phyloP scores from a whole-genome alignment of 2,329 filamentous ascomycete genomes.

The Albifimbria verrucaria region DNA sequence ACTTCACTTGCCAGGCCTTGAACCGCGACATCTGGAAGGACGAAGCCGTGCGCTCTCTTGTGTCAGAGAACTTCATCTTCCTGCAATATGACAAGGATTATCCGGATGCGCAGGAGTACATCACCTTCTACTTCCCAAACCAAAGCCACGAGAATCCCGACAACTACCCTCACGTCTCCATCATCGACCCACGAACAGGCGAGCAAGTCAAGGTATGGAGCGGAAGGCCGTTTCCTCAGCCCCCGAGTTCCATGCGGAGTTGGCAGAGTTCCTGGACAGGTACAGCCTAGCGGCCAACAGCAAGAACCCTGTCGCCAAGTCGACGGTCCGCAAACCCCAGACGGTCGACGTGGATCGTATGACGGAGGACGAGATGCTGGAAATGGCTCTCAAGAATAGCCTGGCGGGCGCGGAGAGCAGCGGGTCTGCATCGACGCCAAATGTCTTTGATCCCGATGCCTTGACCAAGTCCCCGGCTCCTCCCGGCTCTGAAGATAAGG shows the following conservation, averaged over 20 bases:
- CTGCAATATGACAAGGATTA: slow-evolving; percentile 91
- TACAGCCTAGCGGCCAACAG: slow-evolving; percentile 86
- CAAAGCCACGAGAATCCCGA: slow-evolving; percentile 73
- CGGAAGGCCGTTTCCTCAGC: slow-evolving; percentile 71
- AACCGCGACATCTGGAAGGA: slow-evolving; percentile 98
- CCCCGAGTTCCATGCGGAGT: slow-evolving; percentile 81
- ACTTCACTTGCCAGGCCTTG: slow-evolving; percentile 91
- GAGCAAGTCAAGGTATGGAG: slow-evolving; percentile 98
- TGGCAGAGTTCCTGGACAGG: slow-evolving; percentile 94
- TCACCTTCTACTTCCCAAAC: slow-evolving; percentile 81
- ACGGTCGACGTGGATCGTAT: slow-evolving; percentile 77
- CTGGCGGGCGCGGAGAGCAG: slow-evolving; percentile 51
- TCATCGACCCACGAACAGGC: slow-evolving; percentile 91
- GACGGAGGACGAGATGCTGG: slow-evolving; percentile 96
- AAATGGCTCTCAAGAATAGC: slow-evolving; percentile 89
- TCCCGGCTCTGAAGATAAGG: slow-evolving; percentile 45
- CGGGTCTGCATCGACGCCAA: slow-evolving; percentile 39
- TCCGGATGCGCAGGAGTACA: slow-evolving; percentile 71
- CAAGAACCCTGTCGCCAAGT: slow-evolving; percentile 85
- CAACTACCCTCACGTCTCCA: slow-evolving; percentile 93
- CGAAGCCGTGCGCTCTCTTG: slow-evolving; percentile 68
- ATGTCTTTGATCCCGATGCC: slow-evolving; percentile 78
- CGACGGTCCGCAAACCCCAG: slow-evolving; percentile 59
- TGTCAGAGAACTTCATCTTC: slow-evolving; percentile 93
- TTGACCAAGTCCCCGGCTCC: slow-evolving; percentile 66